Evolutionary conservation across 345 rosid species (phyloP).

Genomic region (Toxicodendron radicans): DNA sequence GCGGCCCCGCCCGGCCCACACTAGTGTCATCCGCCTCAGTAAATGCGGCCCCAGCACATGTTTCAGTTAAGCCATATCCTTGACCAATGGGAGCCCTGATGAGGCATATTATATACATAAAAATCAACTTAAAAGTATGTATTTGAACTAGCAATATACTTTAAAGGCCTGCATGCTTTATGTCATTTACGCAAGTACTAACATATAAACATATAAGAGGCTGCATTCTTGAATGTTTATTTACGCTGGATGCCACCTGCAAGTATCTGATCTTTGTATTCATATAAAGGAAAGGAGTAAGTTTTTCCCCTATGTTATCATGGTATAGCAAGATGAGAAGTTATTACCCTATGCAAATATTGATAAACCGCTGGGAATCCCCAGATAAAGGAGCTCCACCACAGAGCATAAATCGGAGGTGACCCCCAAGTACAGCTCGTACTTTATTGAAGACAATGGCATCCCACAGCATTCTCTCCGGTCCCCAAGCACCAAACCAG

Average conservation of each 20-base stretch:
- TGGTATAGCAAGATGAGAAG: slow-evolving; percentile 11
- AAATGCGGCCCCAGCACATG: slow-evolving; percentile 87
- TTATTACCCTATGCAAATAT: slow-evolving; percentile 86
- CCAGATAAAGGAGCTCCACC: slow-evolving; percentile 96
- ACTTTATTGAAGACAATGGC: slow-evolving; percentile 56
- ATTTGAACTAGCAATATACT: background rate
- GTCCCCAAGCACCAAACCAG: slow-evolving; percentile 93
- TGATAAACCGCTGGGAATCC: slow-evolving; percentile 82
- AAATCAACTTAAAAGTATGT: background rate
- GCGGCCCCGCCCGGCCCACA: slow-evolving; percentile 93
- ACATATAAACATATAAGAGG: background rate
- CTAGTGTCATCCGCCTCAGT: slow-evolving; percentile 69
- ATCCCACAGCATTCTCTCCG: slow-evolving; percentile 78
- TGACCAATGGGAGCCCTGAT: slow-evolving; percentile 81
- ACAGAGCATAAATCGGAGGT: slow-evolving; percentile 64
- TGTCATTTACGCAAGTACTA: background rate
- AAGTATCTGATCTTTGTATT: background rate
- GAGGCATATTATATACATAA: background rate
- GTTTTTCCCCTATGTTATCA: background rate
- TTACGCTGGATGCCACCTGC: background rate
- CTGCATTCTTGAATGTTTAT: background rate
- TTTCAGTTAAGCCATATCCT: slow-evolving; percentile 96
- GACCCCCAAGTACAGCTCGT: slow-evolving; percentile 77
- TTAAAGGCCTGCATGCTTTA: background rate
- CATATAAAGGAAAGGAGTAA: slow-evolving; percentile 14